Conservation (phyloP, 345 rosid genomes). For the Balakata baccata region DNA sequence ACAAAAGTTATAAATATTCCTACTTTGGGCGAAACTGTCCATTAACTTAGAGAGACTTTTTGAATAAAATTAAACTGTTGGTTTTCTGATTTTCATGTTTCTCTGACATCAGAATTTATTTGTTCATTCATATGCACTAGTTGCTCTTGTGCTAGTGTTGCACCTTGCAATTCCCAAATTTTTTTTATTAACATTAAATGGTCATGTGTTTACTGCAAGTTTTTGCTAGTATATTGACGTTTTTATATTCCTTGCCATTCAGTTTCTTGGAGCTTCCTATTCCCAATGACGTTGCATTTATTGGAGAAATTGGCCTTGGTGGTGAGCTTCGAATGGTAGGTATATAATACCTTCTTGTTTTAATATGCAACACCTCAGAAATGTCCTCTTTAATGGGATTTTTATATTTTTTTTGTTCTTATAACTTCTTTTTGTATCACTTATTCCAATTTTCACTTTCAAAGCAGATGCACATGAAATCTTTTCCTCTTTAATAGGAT, state of each 20-base stretch:
- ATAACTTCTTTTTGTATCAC: neutral
- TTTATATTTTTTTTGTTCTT: neutral
- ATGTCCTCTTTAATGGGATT: neutral
- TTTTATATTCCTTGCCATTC: conserved; percentile 15
- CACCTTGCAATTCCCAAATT: neutral
- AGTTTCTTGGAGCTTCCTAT: conserved; percentile 95
- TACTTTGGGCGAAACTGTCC: neutral
- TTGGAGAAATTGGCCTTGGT: conserved; percentile 82
- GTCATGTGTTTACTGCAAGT: neutral
- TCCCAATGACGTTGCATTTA: conserved; percentile 70
- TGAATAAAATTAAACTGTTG: neutral
- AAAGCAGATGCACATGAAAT: neutral
- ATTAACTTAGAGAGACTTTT: neutral
- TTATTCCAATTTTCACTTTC: neutral
- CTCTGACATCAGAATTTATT: neutral
- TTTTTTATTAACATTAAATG: neutral
- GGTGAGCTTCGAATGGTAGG: conserved; percentile 83
- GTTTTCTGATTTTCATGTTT: neutral
- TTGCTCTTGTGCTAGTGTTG: neutral
- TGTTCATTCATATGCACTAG: neutral
- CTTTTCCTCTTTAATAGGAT: no score
- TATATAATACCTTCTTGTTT: neutral
- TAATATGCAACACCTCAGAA: neutral
- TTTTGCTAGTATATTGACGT: neutral
- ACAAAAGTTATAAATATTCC: neutral